A percentile compares a stretch with the other conserved stretches of the same genome.
These are phyloP conservation scores for Colletotrichum sojae DNA, from an alignment of 2,329 filamentous ascomycete species.

Conservation along the genomic window DNA sequence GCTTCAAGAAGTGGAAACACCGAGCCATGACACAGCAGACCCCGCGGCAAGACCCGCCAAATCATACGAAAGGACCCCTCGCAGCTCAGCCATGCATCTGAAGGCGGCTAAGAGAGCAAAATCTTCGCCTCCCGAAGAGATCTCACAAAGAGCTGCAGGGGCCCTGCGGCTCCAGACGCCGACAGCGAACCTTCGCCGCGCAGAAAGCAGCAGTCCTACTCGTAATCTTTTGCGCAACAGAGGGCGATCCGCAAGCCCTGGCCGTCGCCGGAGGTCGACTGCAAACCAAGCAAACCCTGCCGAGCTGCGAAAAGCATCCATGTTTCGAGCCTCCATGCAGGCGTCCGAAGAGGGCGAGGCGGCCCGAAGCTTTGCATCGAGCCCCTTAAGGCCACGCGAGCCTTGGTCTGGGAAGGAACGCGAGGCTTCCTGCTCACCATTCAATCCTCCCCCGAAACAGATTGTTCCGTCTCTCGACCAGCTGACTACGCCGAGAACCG, in stretches of 20 bases:
- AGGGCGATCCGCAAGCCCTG: conserved; percentile 28
- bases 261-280: conserved; percentile 14
- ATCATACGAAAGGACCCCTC: background rate
- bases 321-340: conserved; percentile 13
- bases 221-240: conserved; percentile 42
- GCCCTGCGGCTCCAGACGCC: conserved; percentile 4
- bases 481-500: conserved; percentile 15
- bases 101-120: conserved; percentile 18
- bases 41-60: background rate
- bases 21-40: background rate
- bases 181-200: conserved; percentile 11
- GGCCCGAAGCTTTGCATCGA: background rate
- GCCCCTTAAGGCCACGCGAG: background rate
- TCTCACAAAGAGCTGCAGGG: background rate
- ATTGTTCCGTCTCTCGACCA: background rate
- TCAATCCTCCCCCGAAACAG: background rate
- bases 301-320: conserved; percentile 27
- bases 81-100: background rate
- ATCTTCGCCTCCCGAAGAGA: conserved; percentile 24
- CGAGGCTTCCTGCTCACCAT: background rate
- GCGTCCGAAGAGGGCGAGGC: background rate
- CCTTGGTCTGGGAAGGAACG: background rate
- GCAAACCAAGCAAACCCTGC: conserved; percentile 28
- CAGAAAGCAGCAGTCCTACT: conserved; percentile 38
- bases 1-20: background rate